Percentiles rank a stretch among this genome's conserved stretches.
These are phyloP conservation scores for Hapsidospora chrysogenum DNA, from an alignment of 495 filamentous ascomycete species.

Conservation along the genomic window DNA sequence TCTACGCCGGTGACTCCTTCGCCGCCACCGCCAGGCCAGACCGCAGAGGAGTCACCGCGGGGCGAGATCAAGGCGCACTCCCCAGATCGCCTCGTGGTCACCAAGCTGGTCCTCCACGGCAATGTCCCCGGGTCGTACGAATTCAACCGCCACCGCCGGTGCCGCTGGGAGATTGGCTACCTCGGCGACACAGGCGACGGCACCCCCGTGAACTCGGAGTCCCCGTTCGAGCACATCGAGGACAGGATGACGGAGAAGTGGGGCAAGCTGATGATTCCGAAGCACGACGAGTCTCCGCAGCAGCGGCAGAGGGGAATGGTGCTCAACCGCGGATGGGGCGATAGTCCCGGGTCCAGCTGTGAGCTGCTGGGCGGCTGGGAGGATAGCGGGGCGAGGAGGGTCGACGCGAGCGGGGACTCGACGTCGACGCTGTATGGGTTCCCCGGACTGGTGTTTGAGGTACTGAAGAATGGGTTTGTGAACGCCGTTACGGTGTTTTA, in stretches of 20 bases:
- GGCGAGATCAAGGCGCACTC: conserved; percentile 16
- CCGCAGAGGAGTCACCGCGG: conserved; percentile 3
- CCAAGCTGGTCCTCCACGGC: conserved; percentile 79
- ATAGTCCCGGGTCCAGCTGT: conserved; percentile 78
- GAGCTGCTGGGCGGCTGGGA: conserved; percentile 86
- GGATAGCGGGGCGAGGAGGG: conserved; percentile 39
- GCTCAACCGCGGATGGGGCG: conserved; percentile 76
- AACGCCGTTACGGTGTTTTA: conserved; percentile 80
- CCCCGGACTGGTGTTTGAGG: conserved; percentile 86
- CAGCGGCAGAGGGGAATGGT: conserved; percentile 65
- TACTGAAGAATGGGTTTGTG: conserved; percentile 80
- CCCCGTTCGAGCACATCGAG: conserved; percentile 53
- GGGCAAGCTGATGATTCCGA: conserved; percentile 33
- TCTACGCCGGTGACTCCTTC: conserved; percentile 55
- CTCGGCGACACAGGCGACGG: conserved; percentile 13
- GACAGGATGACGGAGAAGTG: conserved; percentile 50
- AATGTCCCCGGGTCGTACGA: conserved; percentile 93
- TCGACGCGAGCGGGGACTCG: conserved; percentile 40
- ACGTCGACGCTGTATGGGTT: conserved; percentile 89
- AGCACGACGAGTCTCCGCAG: too few species aligned
- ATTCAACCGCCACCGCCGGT: conserved; percentile 86
- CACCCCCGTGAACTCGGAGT: conserved; percentile 50
- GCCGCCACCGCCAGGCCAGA: conserved; percentile 40
- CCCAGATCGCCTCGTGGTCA: conserved; percentile 54
- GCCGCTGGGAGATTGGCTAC: conserved; percentile 67